Base-by-base conservation (phyloP, 768 basidiomycete genomes). In the Psilocybe tampanensis region DNA sequence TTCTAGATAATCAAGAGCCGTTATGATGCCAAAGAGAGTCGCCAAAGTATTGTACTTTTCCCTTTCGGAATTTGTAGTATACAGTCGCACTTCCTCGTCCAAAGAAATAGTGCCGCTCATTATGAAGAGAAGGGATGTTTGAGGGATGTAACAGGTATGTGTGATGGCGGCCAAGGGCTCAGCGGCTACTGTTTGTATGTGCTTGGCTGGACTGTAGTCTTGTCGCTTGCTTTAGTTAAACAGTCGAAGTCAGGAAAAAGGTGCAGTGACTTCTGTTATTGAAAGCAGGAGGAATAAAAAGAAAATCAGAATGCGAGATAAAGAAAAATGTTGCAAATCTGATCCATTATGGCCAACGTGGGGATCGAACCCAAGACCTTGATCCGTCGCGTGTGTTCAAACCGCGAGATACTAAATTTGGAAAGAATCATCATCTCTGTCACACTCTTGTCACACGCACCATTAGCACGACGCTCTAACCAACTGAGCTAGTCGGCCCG, bases 391-490 rank as follows among this genome's bases (percentile, higher is more conserved):
- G n/a, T n/a, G n/a, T n/a, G n/a, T n/a, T n/a, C n/a, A n/a, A n/a
- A n/a, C n/a, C 81, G 84, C 81, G 81, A 68, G 17, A 9, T 36
- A 36, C 34, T 8, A 9, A 36, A 36, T n/a, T n/a, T n/a, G n/a
- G n/a, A n/a, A n/a, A n/a, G n/a, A n/a, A n/a, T n/a, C n/a, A n/a
- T n/a, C n/a, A n/a, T n/a, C n/a, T n/a, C n/a, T n/a, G n/a, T n/a
- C n/a, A n/a, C n/a, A n/a, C n/a, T n/a, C n/a, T n/a, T n/a, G n/a
- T n/a, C n/a, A n/a, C n/a, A n/a, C 83, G 85, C 82, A 82, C 70
- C 86, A 86, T 88, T 89, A 90, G 88, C 85, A 88, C 88, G 84
- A 89, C 88, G 88, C 89, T 90, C 89, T 90, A 90, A 90, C 89
- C 89, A 90, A 77, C 89, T 91, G 89, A 91, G 89, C 89, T 89